phyloP scores from a whole-genome alignment of 305 asterid genomes.

The Striga hermonthica region DNA sequence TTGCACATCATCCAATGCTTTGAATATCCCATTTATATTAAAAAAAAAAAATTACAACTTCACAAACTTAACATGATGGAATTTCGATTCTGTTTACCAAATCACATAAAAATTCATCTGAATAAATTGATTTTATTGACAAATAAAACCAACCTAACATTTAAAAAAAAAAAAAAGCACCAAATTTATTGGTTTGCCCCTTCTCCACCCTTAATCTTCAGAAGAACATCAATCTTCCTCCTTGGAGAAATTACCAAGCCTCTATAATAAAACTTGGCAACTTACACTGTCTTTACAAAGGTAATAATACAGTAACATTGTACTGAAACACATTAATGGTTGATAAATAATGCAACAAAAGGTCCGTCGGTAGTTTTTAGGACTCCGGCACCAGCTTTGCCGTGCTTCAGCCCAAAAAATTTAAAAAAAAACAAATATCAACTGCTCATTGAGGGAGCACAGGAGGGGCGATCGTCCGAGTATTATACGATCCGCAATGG shows the following conservation, averaged over 20 bases:
- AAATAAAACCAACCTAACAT: too few species aligned
- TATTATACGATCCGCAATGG: conserved; percentile 85
- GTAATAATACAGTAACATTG: conserved; percentile 2
- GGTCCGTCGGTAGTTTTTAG: conserved; percentile 13
- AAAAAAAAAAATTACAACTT: too few species aligned
- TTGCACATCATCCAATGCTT: too few species aligned
- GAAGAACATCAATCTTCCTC: too few species aligned
- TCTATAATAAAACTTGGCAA: conserved; percentile 2
- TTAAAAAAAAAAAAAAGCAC: too few species aligned
- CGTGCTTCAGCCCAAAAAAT: conserved; percentile 26
- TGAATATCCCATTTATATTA: too few species aligned
- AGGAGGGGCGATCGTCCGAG: conserved; percentile 85
- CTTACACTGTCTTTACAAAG: conserved; percentile 6
- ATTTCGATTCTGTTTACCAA: too few species aligned
- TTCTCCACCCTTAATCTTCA: too few species aligned
- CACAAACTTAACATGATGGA: too few species aligned
- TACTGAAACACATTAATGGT: conserved; percentile 20
- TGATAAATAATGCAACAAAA: conserved; percentile 1
- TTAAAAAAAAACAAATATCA: background rate
- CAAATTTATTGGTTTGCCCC: too few species aligned
- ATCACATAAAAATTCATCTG: too few species aligned
- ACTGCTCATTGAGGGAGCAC: conserved; percentile 63
- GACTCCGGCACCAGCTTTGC: conserved; percentile 29
- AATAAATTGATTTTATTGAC: too few species aligned
- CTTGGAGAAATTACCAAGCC: conserved; percentile 23